phyloP scores from a whole-genome alignment of 495 filamentous ascomycete species.

The Penicillium taxi region DNA sequence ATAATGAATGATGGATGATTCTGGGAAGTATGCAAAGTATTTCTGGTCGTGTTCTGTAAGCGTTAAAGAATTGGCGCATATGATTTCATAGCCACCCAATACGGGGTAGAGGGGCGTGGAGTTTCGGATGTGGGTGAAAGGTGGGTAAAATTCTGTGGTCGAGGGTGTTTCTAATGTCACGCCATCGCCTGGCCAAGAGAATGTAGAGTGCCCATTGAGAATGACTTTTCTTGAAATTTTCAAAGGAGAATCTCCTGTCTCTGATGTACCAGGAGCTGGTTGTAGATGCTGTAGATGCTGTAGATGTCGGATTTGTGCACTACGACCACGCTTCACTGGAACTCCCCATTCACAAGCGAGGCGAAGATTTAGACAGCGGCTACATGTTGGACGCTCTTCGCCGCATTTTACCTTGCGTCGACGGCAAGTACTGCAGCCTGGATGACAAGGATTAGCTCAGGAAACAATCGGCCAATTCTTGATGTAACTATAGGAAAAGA shows the following conservation, averaged over 20 bases:
- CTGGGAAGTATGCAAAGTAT: conserved; percentile 38
- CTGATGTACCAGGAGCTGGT: conserved; percentile 8
- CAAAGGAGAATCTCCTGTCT: conserved; percentile 8
- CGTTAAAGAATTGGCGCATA: conserved; percentile 32
- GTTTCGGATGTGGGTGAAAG: conserved; percentile 5
- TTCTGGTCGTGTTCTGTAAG: conserved; percentile 31
- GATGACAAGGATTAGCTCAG: background rate
- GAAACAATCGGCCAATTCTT: background rate
- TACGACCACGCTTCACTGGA: conserved; percentile 25
- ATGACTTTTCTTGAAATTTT: conserved; percentile 9
- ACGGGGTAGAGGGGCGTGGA: conserved; percentile 21
- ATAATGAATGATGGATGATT: conserved; percentile 34
- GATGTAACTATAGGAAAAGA: conserved; percentile 3
- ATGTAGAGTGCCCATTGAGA: conserved; percentile 9
- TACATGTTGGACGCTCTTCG: conserved; percentile 44
- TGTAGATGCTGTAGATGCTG: conserved; percentile 16
- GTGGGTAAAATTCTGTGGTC: conserved; percentile 6
- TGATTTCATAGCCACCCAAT: conserved; percentile 14
- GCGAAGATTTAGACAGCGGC: conserved; percentile 31
- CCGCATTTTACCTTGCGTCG: conserved; percentile 51
- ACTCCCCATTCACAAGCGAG: conserved; percentile 35
- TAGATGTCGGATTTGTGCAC: conserved; percentile 24
- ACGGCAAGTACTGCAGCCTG: conserved; percentile 47
- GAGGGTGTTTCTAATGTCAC: conserved; percentile 4
- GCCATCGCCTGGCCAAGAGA: conserved; percentile 15